Conservation (phyloP, 75 land plant genomes). For the Cryptomeria japonica region DNA sequence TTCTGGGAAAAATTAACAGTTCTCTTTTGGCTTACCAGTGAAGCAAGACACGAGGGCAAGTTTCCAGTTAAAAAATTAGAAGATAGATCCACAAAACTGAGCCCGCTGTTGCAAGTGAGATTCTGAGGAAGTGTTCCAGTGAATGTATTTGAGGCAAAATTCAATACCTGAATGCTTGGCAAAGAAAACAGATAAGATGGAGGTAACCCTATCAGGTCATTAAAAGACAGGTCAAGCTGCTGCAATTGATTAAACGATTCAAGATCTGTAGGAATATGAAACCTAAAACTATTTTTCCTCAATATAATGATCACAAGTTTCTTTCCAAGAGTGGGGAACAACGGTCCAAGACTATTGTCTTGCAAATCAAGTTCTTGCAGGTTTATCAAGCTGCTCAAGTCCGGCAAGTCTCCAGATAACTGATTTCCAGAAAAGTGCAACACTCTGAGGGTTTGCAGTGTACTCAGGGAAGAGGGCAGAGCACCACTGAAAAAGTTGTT, state of each 20-base stretch:
- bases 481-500: slow-evolving; percentile 62
- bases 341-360: slow-evolving; percentile 68
- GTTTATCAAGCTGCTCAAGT: slow-evolving; percentile 47
- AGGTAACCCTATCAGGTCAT: slow-evolving; percentile 58
- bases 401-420: slow-evolving; percentile 64
- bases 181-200: slow-evolving; percentile 47
- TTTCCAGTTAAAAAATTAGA: slow-evolving; percentile 67
- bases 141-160: slow-evolving; percentile 57
- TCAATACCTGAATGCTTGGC: slow-evolving; percentile 57
- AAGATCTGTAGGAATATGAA: slow-evolving; percentile 38
- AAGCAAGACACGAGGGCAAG: slow-evolving; percentile 49
- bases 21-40: slow-evolving; percentile 9
- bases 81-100: slow-evolving; percentile 65
- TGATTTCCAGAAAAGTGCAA: slow-evolving; percentile 57
- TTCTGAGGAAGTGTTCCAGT: slow-evolving; percentile 63
- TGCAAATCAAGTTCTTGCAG: slow-evolving; percentile 67
- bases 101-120: slow-evolving; percentile 51
- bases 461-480: slow-evolving; percentile 49
- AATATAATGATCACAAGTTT: slow-evolving; percentile 44
- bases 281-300: slow-evolving; percentile 54
- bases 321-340: slow-evolving; percentile 53
- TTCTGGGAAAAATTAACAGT: slow-evolving; percentile 32
- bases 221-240: slow-evolving; percentile 65
- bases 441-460: slow-evolving; percentile 36
- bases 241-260: slow-evolving; percentile 36